These are phyloP conservation scores for Globisporangium heterothallicum DNA, from an alignment of 352 stramenopile genomes.

Conservation along the genomic window DNA sequence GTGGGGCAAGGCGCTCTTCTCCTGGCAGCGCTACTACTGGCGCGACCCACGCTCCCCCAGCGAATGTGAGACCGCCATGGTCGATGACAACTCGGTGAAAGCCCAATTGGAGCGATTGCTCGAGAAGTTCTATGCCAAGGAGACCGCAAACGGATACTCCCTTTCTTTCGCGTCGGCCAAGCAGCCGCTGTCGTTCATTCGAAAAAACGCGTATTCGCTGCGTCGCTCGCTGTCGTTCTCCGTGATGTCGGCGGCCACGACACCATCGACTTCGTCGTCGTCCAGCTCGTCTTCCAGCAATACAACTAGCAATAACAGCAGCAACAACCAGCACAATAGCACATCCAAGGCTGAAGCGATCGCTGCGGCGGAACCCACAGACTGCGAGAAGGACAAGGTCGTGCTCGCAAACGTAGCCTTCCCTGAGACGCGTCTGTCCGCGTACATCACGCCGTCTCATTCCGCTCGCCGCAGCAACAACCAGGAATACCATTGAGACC, in stretches of 20 bases:
- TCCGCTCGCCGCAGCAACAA: conserved; percentile 19
- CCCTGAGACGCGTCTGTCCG: conserved; percentile 10
- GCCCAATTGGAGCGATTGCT: conserved; percentile 48
- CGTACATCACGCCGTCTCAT: background rate
- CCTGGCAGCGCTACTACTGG: conserved; percentile 87
- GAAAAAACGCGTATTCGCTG: conserved; percentile 59
- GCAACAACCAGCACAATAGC: background rate
- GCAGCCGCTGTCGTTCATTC: conserved; percentile 65
- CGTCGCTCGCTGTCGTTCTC: conserved; percentile 58
- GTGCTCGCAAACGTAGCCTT: conserved; percentile 40
- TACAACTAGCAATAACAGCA: background rate
- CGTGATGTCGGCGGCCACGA: conserved; percentile 37
- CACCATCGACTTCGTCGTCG: conserved; percentile 28
- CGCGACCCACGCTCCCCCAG: conserved; percentile 36
- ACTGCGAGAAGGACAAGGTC: conserved; percentile 66
- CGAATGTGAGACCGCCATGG: conserved; percentile 3
- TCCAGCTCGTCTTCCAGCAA: conserved; percentile 19
- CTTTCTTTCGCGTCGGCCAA: conserved; percentile 58
- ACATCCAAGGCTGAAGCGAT: conserved; percentile 30
- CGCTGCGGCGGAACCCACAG: conserved; percentile 21
- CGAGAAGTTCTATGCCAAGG: conserved; percentile 27
- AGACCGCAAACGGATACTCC: conserved; percentile 19
- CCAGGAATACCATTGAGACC: conserved; percentile 15
- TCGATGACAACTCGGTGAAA: conserved; percentile 18
- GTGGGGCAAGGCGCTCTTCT: conserved; percentile 83